Conservation (phyloP, 306 rosid species). For the Malus orientalis region DNA sequence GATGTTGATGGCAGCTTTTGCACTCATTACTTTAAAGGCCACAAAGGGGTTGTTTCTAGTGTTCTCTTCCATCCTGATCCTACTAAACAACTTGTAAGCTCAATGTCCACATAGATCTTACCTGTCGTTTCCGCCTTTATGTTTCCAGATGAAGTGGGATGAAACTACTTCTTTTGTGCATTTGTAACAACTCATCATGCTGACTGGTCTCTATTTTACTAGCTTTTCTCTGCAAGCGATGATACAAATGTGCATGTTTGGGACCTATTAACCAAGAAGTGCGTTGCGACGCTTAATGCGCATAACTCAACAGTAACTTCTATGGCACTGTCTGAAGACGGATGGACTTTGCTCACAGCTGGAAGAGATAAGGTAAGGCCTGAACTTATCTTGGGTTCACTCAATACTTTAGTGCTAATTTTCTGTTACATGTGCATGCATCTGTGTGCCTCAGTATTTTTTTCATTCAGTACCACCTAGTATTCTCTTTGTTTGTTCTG, state of each 20-base stretch:
- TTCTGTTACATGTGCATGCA: background rate
- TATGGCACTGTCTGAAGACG: slow-evolving; percentile 77
- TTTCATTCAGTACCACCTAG: background rate
- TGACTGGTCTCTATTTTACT: slow-evolving; percentile 14
- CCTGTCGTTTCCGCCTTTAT: background rate
- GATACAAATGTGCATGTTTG: slow-evolving; percentile 76
- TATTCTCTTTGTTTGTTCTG: background rate
- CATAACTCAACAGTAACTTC: slow-evolving; percentile 83
- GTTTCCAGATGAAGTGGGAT: background rate
- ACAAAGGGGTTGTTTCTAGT: slow-evolving; percentile 72
- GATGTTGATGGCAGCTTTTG: slow-evolving; percentile 88
- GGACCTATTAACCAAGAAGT: slow-evolving; percentile 64
- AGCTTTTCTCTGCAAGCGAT: slow-evolving; percentile 96
- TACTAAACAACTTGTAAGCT: slow-evolving; percentile 54
- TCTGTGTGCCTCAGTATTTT: background rate
- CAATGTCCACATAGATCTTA: background rate
- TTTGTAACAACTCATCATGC: slow-evolving; percentile 9
- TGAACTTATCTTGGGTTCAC: background rate
- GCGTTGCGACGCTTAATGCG: slow-evolving; percentile 56
- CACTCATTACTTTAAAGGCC: slow-evolving; percentile 91
- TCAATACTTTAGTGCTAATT: background rate
- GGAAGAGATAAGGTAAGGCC: slow-evolving; percentile 84
- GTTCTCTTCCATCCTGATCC: slow-evolving; percentile 81
- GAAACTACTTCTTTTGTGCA: background rate
- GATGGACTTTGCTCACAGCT: slow-evolving; percentile 78